Evolutionary conservation across 2,329 filamentous ascomycete genomes (phyloP).

Genomic region (Paramyrothecium sp.): DNA sequence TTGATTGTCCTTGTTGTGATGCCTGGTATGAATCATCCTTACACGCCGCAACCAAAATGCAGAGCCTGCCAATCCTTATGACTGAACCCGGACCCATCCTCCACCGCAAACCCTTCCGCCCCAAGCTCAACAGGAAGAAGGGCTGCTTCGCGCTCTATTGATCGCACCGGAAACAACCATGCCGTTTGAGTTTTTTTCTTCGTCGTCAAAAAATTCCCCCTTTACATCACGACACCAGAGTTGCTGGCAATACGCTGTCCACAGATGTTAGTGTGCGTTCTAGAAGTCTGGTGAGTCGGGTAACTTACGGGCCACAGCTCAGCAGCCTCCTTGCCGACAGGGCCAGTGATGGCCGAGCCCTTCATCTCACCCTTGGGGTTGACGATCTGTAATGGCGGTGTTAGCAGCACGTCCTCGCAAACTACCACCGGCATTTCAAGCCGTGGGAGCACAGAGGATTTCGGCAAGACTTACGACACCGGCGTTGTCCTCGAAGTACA

Average conservation of each 20-base stretch:
- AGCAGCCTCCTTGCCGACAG: constrained; percentile 99
- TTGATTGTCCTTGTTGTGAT: constrained; percentile 47
- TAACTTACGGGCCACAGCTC: constrained; percentile 94
- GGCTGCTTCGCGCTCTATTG: constrained; percentile 27
- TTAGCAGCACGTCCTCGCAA: no score
- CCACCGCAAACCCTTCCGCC: constrained; percentile 4
- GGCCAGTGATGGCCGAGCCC: constrained; percentile 98
- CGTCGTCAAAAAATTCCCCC: constrained; percentile 21
- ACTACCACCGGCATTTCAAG: background rate
- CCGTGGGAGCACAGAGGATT: background rate
- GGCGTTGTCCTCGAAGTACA: constrained; percentile 99
- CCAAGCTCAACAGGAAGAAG: constrained; percentile 16
- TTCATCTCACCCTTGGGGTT: constrained; percentile 99
- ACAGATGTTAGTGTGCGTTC: constrained; percentile 29
- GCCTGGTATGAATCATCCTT: constrained; percentile 52
- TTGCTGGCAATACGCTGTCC: constrained; percentile 97
- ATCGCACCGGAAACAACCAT: constrained; percentile 30
- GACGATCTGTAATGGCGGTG: no score
- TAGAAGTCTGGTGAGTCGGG: background rate
- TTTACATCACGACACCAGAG: constrained; percentile 99
- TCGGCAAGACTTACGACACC: constrained; percentile 74
- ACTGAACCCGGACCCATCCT: constrained; percentile 25
- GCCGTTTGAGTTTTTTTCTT: constrained; percentile 26
- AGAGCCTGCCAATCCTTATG: constrained; percentile 47
- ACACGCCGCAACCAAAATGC: constrained; percentile 54